Base-by-base conservation (phyloP, 805 yeast species). In the Tanozyma kutaoensis region DNA sequence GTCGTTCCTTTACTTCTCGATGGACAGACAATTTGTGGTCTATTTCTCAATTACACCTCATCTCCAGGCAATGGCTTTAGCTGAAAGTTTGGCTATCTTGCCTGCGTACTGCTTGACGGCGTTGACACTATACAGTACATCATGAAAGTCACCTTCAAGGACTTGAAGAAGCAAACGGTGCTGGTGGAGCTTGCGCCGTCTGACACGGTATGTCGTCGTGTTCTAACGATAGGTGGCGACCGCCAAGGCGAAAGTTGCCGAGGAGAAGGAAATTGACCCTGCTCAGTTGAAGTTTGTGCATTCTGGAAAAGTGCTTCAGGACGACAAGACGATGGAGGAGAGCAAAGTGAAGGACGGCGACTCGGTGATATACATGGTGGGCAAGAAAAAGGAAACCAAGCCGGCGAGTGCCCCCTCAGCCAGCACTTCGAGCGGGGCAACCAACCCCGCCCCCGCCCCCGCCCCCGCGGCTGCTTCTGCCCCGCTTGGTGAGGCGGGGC, bases 281-380 rank as follows among this genome's bases (percentile, higher is more conserved):
- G 52, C 69, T 3, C 86, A 76, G 45, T 72, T 88, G 48, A 88
- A 86, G 58, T 72, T 91, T 45, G 94, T 91, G 34, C 91, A 77
- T 50, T 84, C 96, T 1, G 95, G 80, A 26, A 85, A 85, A 47
- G 88, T 91, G 24, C 70, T 91, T 27, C 82, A 72, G 43, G 94
- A 91, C 57, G 80, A 70, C 24, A 79, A 82, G 46, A 64, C 78
- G 3, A 62, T 88, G 32, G 77, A 66, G 27, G 64, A 68, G 6
- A 76, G 74, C 49, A 78, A 79, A 37, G 68, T 88, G 40, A 82
- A 84, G 49, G 86, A 77, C 20, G 75, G 75, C 32, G 95, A 84
- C 43, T 88, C 85, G 42, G 73, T 91, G 28, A 86, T 91, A 30
- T 88, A 85, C 52, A 88, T 91, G 97, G 69, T 85, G 27, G 69